Conservation (phyloP, 2,329 filamentous ascomycete genomes). For the Thermomyces lanuginosus region DNA sequence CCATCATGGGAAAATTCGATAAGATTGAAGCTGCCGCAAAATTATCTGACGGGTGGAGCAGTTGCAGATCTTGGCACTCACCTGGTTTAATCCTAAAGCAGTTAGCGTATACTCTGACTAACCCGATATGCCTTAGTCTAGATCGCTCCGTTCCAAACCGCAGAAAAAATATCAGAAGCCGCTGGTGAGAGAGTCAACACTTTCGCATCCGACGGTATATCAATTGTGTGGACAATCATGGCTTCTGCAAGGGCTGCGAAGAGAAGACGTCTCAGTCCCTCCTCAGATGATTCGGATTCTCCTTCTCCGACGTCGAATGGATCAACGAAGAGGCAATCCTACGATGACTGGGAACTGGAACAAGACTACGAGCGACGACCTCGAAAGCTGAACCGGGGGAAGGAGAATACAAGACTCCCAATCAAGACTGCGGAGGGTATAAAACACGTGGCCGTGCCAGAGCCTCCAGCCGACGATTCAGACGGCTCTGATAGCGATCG, state of each 20-base stretch:
- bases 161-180: no score
- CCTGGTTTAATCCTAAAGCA: no score
- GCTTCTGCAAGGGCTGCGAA: constrained; percentile 32
- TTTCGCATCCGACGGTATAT: no score
- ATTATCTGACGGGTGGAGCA: no score
- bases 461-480: constrained; percentile 36
- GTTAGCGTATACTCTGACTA: no score
- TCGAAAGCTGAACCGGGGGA: constrained; percentile 57
- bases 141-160: no score
- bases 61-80: constrained; percentile 19
- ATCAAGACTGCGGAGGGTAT: constrained; percentile 72
- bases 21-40: no score
- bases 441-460: constrained; percentile 39
- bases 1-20: no score
- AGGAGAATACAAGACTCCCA: constrained; percentile 60
- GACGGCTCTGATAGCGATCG: constrained; percentile 35
- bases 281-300: constrained; percentile 19
- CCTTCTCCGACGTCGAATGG: constrained; percentile 15
- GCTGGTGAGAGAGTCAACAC: no score
- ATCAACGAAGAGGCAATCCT: constrained; percentile 30
- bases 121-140: no score
- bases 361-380: constrained; percentile 74
- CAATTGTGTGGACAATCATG: no score
- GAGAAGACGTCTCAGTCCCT: constrained; percentile 35
- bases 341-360: constrained; percentile 78